Percentiles rank a stretch among this genome's conserved stretches.
These are phyloP conservation scores for Lyophyllum semitale DNA, from an alignment of 768 basidiomycete species.

Conservation along the genomic window DNA sequence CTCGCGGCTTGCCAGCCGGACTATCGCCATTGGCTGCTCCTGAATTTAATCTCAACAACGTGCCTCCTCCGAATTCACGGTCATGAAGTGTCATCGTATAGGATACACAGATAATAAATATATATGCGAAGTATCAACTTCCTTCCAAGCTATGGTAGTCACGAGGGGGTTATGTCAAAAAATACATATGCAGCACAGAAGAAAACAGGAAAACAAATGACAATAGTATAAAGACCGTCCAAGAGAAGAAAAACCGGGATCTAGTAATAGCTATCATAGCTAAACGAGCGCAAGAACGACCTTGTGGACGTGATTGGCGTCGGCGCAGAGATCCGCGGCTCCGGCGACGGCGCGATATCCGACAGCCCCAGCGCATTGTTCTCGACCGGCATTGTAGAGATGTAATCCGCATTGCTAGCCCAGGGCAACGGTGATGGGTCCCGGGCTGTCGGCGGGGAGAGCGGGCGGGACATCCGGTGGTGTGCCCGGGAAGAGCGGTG, in stretches of 20 bases:
- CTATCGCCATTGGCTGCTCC: neutral
- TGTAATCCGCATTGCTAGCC: neutral
- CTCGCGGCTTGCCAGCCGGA: neutral
- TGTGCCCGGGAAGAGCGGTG: slow-evolving; percentile 5
- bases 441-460: neutral
- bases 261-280: neutral
- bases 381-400: neutral
- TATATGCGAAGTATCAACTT: too few relatives aligned
- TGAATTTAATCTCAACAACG: neutral
- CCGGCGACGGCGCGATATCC: slow-evolving; percentile 5
- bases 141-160: too few relatives aligned
- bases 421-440: neutral
- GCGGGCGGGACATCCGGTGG: neutral
- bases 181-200: neutral
- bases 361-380: slow-evolving; percentile 11
- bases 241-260: neutral
- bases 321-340: slow-evolving; percentile 14
- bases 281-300: slow-evolving; percentile 6
- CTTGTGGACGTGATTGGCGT: slow-evolving; percentile 7
- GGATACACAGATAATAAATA: too few relatives aligned
- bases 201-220: neutral
- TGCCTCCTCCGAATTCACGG: neutral
- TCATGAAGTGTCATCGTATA: neutral
- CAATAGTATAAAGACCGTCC: neutral
- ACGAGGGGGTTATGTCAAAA: neutral